phyloP scores from a whole-genome alignment of 2,329 filamentous ascomycete genomes.

The Aspergillus novofumigatus region DNA sequence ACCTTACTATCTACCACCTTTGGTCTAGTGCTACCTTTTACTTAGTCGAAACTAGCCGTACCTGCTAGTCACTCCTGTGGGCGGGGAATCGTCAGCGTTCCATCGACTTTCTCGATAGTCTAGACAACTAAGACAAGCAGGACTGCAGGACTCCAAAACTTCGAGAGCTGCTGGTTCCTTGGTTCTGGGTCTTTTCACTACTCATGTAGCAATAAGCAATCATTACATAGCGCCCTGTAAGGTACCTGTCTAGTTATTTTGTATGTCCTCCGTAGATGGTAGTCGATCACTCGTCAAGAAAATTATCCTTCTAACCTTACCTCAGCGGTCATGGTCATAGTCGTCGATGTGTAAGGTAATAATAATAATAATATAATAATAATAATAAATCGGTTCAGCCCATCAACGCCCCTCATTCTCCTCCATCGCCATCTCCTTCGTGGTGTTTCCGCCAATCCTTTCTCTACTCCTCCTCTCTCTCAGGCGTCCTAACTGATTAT shows the following conservation, averaged over 20 bases:
- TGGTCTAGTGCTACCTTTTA: too few relatives aligned
- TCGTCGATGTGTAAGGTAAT: too few relatives aligned
- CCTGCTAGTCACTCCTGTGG: too few relatives aligned
- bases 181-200: conserved; percentile 10
- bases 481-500: neutral
- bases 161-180: conserved; percentile 11
- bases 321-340: too few relatives aligned
- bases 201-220: neutral
- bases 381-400: neutral
- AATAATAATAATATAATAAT: too few relatives aligned
- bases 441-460: neutral
- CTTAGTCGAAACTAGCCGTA: neutral
- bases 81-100: neutral
- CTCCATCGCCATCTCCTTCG: neutral
- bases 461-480: neutral
- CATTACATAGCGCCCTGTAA: neutral
- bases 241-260: neutral
- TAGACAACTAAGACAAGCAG: conserved; percentile 1
- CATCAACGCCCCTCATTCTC: neutral
- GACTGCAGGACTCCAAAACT: neutral
- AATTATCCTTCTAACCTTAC: too few relatives aligned
- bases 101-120: conserved; percentile 8
- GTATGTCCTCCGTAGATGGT: neutral
- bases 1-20: too few relatives aligned
- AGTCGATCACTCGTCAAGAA: too few relatives aligned